Evolutionary conservation across 192 early-diverging fungal genomes (phyloP).

Genomic region (Pilaira anomala): DNA sequence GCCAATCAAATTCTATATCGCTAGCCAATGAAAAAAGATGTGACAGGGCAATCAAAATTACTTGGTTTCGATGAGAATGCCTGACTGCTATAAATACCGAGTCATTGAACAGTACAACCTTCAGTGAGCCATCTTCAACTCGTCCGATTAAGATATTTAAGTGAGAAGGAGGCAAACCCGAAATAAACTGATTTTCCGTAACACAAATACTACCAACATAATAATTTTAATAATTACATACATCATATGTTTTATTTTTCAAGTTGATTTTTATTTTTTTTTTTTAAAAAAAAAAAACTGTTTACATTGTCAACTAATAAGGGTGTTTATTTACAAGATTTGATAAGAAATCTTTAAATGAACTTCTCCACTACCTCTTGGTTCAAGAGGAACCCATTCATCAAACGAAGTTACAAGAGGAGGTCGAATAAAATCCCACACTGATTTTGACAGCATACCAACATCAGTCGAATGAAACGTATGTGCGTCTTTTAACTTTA

Average conservation of each 20-base stretch:
- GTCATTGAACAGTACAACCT: too few species aligned
- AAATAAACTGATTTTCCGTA: too few species aligned
- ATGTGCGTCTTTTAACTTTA: conserved; percentile 19
- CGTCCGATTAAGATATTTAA: too few species aligned
- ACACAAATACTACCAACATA: too few species aligned
- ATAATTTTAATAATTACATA: too few species aligned
- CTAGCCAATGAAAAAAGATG: too few species aligned
- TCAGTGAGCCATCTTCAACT: too few species aligned
- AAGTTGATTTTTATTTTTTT: neutral
- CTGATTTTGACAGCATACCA: neutral
- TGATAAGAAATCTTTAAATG: conserved; percentile 1
- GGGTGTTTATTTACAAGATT: neutral
- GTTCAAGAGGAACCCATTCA: conserved; percentile 20
- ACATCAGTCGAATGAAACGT: conserved; percentile 11
- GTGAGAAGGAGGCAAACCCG: too few species aligned
- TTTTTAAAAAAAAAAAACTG: conserved; percentile 2
- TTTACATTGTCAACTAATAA: neutral
- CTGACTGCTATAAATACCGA: too few species aligned
- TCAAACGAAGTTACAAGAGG: neutral
- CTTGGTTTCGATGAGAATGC: too few species aligned
- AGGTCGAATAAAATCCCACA: conserved; percentile 9
- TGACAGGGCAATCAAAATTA: too few species aligned
- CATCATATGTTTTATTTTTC: neutral
- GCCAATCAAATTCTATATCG: too few species aligned
- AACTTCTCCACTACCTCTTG: conserved; percentile 15